These are phyloP conservation scores for Heritiera littoralis DNA, from an alignment of 345 rosid species.

Conservation along the genomic window DNA sequence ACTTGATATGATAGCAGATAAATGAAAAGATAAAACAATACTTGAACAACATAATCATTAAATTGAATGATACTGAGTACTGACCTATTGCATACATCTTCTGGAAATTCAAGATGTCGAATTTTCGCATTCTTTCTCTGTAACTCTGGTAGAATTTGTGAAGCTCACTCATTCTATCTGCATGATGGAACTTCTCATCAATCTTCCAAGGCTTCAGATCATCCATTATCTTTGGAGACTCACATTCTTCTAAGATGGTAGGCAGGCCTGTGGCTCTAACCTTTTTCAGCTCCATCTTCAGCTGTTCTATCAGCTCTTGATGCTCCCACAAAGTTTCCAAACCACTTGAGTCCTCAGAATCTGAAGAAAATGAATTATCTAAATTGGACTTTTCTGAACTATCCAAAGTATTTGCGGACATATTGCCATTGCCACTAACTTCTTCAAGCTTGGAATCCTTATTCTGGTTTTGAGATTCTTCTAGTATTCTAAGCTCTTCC, in stretches of 20 bases:
- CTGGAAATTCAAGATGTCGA: constrained; percentile 90
- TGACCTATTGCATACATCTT: constrained; percentile 89
- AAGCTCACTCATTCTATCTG: constrained; percentile 69
- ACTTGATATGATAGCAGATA: not conserved
- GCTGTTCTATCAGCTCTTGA: constrained; percentile 90
- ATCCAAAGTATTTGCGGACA: not conserved
- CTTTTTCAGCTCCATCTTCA: constrained; percentile 85
- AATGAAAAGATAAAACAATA: not conserved
- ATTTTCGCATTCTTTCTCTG: constrained; percentile 83
- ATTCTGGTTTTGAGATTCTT: constrained; percentile 28
- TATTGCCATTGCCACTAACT: constrained; percentile 20
- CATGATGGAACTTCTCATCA: constrained; percentile 64
- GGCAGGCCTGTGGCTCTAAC: constrained; percentile 80
- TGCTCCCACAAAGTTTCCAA: constrained; percentile 87
- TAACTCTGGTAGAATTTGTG: constrained; percentile 87
- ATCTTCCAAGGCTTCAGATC: constrained; percentile 95
- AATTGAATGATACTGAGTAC: constrained; percentile 43
- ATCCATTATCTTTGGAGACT: constrained; percentile 69
- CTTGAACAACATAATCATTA: not conserved
- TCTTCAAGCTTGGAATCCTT: constrained; percentile 19
- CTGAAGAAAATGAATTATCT: constrained; percentile 28
- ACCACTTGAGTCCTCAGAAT: constrained; percentile 47
- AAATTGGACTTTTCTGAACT: constrained; percentile 13
- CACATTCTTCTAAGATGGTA: constrained; percentile 76
- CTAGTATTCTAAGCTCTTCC: constrained; percentile 36